Percentiles rank a stretch among this genome's conserved stretches.
Conservation (phyloP, 2,329 filamentous ascomycete species). For the Clathrospora elynae region DNA sequence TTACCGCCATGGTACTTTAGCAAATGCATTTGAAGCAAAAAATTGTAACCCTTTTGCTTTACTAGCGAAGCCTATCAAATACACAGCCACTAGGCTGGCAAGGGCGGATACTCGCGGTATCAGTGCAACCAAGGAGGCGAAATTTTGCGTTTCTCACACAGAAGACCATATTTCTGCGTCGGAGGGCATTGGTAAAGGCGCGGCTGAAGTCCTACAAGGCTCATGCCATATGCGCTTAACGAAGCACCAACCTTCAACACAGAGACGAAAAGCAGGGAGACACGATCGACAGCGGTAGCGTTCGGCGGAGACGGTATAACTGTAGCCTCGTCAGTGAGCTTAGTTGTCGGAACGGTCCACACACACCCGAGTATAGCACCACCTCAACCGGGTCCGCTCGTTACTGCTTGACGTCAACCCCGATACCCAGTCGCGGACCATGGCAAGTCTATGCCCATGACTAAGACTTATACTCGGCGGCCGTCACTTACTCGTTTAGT, state of each 20-base stretch:
- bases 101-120: background rate
- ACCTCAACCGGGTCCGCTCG: background rate
- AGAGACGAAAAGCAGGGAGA: background rate
- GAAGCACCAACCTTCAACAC: background rate
- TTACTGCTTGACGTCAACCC: background rate
- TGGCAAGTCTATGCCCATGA: background rate
- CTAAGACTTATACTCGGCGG: background rate
- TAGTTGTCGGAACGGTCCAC: background rate
- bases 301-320: slow-evolving; percentile 1
- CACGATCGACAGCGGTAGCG: background rate
- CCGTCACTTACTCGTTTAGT: background rate
- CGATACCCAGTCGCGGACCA: background rate
- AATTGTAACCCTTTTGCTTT: background rate
- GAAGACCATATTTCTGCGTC: background rate
- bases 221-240: background rate
- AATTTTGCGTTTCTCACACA: background rate
- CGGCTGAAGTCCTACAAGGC: background rate
- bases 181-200: background rate
- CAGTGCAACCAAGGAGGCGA: background rate
- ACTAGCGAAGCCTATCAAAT: background rate
- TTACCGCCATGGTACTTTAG: background rate
- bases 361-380: background rate
- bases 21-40: background rate
- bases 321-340: background rate
- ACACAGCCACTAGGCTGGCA: background rate